These are phyloP conservation scores for Gaeumannomyces tritici DNA, from an alignment of 2,329 filamentous ascomycete genomes.

Conservation along the genomic window DNA sequence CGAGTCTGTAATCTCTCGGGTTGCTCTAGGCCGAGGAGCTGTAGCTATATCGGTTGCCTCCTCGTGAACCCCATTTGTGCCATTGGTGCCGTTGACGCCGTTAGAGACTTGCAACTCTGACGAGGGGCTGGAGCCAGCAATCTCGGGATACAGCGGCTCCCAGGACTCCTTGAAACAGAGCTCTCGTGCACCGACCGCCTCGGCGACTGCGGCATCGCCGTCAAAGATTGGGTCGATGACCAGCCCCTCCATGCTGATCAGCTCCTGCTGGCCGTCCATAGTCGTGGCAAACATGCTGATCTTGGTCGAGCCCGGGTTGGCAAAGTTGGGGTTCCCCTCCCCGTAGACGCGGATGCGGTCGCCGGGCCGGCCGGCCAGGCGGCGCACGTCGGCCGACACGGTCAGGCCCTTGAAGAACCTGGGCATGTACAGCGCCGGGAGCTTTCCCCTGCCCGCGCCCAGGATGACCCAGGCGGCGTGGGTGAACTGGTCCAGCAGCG, in stretches of 20 bases:
- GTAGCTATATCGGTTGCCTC: too few relatives aligned
- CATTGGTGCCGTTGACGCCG: background rate
- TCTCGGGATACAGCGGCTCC: constrained; percentile 23
- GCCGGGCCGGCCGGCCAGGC: constrained; percentile 11
- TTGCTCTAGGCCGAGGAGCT: too few relatives aligned
- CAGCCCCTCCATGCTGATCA: constrained; percentile 26
- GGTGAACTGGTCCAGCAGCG: constrained; percentile 28
- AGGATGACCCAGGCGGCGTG: constrained; percentile 8
- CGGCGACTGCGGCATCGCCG: constrained; percentile 7
- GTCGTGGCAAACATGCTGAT: constrained; percentile 24
- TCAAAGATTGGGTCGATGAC: constrained; percentile 31
- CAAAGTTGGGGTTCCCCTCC: constrained; percentile 13
- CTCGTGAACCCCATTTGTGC: background rate
- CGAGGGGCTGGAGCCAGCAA: background rate
- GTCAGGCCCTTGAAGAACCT: constrained; percentile 20
- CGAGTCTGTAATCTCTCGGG: constrained; percentile 2
- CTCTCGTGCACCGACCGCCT: constrained; percentile 14
- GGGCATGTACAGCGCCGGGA: constrained; percentile 26
- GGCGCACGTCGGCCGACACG: constrained; percentile 15
- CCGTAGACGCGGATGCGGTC: constrained; percentile 16
- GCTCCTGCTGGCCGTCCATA: constrained; percentile 11
- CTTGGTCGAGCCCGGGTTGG: constrained; percentile 18
- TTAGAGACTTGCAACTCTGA: background rate
- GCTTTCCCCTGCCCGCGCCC: constrained; percentile 13
- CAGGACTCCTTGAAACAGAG: constrained; percentile 36